Evolutionary conservation across 2,329 filamentous ascomycete species (phyloP).

Genomic region (Stagonosporopsis vannaccii): DNA sequence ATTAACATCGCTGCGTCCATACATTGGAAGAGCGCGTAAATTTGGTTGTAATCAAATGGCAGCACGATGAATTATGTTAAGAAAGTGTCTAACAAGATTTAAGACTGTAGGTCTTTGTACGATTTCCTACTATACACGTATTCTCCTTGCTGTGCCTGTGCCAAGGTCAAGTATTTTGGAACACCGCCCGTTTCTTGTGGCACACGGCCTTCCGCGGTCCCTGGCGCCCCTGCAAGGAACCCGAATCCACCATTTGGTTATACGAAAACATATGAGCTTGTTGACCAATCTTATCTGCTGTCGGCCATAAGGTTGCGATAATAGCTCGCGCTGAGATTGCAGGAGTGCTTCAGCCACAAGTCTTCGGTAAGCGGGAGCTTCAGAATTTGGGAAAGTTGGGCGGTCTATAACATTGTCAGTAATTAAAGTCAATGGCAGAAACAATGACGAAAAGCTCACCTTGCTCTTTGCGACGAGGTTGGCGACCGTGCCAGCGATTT

Average conservation of each 20-base stretch:
- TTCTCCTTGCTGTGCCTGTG: background rate
- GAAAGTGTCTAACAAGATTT: background rate
- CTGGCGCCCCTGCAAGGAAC: background rate
- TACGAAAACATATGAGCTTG: background rate
- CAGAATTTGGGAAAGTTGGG: constrained; percentile 59
- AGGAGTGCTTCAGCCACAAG: constrained; percentile 72
- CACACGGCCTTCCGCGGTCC: background rate
- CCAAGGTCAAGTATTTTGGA: background rate
- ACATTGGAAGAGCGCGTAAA: no score
- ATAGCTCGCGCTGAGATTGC: constrained; percentile 72
- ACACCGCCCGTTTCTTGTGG: background rate
- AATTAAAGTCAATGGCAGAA: constrained; percentile 11
- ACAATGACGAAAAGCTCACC: constrained; percentile 31
- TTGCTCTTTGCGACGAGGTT: constrained; percentile 63
- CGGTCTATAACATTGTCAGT: constrained; percentile 45
- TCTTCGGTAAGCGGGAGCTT: constrained; percentile 75
- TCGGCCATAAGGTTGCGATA: constrained; percentile 63
- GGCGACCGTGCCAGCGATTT: constrained; percentile 80
- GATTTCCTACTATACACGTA: constrained; percentile 21
- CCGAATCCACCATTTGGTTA: background rate
- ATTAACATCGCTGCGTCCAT: no score
- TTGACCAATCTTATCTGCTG: background rate
- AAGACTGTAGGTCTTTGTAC: background rate
- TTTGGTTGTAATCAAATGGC: background rate
- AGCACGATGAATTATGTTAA: background rate